Conservation (phyloP, 2,329 filamentous ascomycete species). For the Monosporascus ibericus region DNA sequence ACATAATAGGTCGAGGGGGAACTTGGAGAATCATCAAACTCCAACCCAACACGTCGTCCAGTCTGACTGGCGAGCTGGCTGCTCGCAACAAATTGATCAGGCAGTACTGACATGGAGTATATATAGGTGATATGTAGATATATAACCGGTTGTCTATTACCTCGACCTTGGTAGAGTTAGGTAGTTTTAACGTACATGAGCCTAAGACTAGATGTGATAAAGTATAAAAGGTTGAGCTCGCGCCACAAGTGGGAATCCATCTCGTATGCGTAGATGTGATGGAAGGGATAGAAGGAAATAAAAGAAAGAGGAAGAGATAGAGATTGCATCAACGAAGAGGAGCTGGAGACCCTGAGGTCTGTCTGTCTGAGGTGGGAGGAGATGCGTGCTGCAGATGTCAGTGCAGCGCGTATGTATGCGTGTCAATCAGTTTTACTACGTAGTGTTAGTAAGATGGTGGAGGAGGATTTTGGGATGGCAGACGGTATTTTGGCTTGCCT, state of each 20-base stretch:
- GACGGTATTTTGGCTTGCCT: too few relatives aligned
- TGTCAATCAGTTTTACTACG: too few relatives aligned
- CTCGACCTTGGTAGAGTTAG: background rate
- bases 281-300: background rate
- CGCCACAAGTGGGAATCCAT: background rate
- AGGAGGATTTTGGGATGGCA: too few relatives aligned
- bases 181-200: background rate
- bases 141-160: too few relatives aligned
- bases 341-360: background rate
- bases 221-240: background rate
- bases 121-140: background rate
- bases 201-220: background rate
- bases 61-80: background rate
- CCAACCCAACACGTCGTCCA: background rate
- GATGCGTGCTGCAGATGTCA: background rate
- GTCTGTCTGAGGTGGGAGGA: too few relatives aligned
- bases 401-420: background rate
- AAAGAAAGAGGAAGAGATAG: background rate
- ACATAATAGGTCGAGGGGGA: constrained; percentile 4
- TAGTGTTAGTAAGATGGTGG: too few relatives aligned
- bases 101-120: background rate
- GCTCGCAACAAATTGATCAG: too few relatives aligned
- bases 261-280: background rate
- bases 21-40: constrained; percentile 1
- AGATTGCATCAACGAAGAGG: background rate